Base-by-base conservation (phyloP, 1,284 basidiomycete species). In the Pterulicium gracile region DNA sequence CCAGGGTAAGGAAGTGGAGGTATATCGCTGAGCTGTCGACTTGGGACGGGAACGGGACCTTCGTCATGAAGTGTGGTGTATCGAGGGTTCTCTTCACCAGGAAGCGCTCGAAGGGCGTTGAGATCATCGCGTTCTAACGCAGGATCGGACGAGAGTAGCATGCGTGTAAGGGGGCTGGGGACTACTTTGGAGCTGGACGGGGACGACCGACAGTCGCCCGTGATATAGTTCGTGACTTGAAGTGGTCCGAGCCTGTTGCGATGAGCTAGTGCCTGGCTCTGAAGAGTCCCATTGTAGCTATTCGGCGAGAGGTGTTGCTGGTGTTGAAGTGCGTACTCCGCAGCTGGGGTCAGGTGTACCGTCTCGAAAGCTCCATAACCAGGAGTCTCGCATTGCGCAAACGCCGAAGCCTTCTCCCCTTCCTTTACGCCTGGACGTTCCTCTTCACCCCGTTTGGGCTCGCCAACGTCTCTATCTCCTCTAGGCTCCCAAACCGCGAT, bases 391-490 rank as follows among this genome's bases (percentile, higher is more conserved):
- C n/a, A 4, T 7, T 39, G 36, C 5, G 19, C 19, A 39, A 39
- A 17, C 36, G 7, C 36, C n/a, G 15, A 17, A 18, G 36, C 15
- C 7, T 39, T 17, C 7, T 39, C n/a, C 7, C n/a, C 5, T 15
- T 39, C 15, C 4, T 13, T 7, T 7, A 18, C 5, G 15, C 36
- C 36, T 39, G 36, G 15, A 10, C n/a, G 15, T 17, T 7, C 36
- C 15, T 4, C 15, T 17, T 52, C 52, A 3, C 57, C 55, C 24
- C 61, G 58, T 47, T 56, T 64, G 10, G 64, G 63, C 51, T 65
- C 63, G 5, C 64, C 64, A 4, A 63, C 62, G 43, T 67, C 63
- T 41, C 64, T 60, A 52, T 66, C 65, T 10, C 62, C 58, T 27
- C 56, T 56, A 47, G 56, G 61, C 36, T 62, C 61, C 65, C 62